phyloP scores from a whole-genome alignment of 805 yeast species.

The Candida ficus region DNA sequence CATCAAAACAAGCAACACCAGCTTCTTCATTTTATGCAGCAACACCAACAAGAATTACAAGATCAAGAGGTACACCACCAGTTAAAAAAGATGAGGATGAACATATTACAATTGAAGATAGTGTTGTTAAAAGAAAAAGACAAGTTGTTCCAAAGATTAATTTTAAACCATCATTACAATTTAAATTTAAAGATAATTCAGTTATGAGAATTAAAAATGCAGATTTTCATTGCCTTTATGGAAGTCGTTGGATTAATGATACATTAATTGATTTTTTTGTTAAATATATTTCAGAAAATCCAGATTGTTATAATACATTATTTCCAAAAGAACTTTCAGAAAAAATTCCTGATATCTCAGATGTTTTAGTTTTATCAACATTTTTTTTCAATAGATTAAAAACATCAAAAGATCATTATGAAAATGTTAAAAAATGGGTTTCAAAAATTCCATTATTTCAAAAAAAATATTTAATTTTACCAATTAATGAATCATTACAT shows the following conservation, averaged over 20 bases:
- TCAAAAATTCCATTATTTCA: constrained; percentile 56
- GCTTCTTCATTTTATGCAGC: no score
- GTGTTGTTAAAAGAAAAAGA: not conserved
- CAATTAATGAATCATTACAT: constrained; percentile 76
- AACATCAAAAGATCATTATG: constrained; percentile 42
- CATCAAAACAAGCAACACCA: not conserved
- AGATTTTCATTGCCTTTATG: constrained; percentile 76
- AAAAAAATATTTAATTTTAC: constrained; percentile 62
- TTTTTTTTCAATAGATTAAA: constrained; percentile 72
- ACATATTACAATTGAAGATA: not conserved
- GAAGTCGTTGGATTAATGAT: constrained; percentile 87
- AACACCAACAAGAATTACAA: not conserved
- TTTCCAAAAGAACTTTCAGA: constrained; percentile 1
- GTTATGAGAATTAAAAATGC: constrained; percentile 52
- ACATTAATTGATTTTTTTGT: constrained; percentile 81
- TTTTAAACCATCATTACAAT: constrained; percentile 40
- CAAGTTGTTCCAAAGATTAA: constrained; percentile 6
- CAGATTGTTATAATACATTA: constrained; percentile 5
- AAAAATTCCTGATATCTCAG: not conserved
- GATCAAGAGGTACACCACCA: not conserved
- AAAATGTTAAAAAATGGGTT: constrained; percentile 75
- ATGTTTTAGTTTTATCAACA: constrained; percentile 61
- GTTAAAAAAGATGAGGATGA: not conserved
- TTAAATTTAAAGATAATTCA: constrained; percentile 49
- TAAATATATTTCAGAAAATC: constrained; percentile 45